Conservation (phyloP, 2,329 filamentous ascomycete species). For the Arthroderma sp. region DNA sequence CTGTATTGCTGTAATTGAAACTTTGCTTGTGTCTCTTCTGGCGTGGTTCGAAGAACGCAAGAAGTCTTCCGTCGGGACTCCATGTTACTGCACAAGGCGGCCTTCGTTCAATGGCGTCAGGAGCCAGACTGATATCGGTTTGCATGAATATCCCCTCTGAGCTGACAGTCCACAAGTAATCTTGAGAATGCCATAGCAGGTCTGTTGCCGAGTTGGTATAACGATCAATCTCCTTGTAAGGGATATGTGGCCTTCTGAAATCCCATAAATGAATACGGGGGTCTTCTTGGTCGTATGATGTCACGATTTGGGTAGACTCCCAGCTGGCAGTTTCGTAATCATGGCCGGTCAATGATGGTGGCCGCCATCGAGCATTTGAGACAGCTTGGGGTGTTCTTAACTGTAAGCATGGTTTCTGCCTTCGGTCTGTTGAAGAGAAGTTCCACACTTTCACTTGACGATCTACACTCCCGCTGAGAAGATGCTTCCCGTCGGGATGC, state of each 20-base stretch:
- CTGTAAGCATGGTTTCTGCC: conserved; percentile 47
- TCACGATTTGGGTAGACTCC: conserved; percentile 51
- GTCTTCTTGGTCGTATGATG: conserved; percentile 51
- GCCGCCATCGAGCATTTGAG: conserved; percentile 51
- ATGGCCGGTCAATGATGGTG: conserved; percentile 45
- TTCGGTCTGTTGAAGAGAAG: conserved; percentile 44
- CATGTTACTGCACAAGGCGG: conserved; percentile 46
- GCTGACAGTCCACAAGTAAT: conserved; percentile 53
- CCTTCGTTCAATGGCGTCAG: conserved; percentile 47
- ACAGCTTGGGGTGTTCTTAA: conserved; percentile 51
- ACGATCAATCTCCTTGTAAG: conserved; percentile 48
- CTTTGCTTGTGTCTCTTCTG: conserved; percentile 32
- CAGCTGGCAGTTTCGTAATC: conserved; percentile 41
- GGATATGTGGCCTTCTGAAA: conserved; percentile 49
- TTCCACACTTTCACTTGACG: conserved; percentile 54
- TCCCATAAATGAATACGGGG: conserved; percentile 54
- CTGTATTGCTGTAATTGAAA: conserved; percentile 21
- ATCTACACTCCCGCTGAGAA: conserved; percentile 51
- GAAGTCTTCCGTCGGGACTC: conserved; percentile 46
- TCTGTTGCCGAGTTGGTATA: conserved; percentile 46
- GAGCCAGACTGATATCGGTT: conserved; percentile 48
- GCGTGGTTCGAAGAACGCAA: conserved; percentile 43
- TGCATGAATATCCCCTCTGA: conserved; percentile 51
- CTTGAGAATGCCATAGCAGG: conserved; percentile 52
- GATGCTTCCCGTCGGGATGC: conserved; percentile 55